A percentile compares a stretch with the other conserved stretches of the same genome.
These are phyloP conservation scores for Aspergillus costaricaensis DNA, from an alignment of 2,329 filamentous ascomycete species.

Conservation along the genomic window DNA sequence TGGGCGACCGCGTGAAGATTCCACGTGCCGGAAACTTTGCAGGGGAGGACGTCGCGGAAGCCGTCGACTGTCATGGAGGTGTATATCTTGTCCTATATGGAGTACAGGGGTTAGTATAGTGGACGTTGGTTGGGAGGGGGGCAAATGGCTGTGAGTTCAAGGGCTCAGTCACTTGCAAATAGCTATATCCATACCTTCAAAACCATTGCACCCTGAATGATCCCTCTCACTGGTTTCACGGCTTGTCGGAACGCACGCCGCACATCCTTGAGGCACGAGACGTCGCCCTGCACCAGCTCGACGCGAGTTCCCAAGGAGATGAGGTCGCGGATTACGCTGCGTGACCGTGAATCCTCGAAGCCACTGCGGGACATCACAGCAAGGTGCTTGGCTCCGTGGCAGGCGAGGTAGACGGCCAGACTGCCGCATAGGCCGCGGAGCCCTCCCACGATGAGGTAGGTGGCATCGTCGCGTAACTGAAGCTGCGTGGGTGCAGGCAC, in stretches of 20 bases:
- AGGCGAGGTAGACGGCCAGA: constrained; percentile 11
- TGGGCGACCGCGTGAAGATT: constrained; percentile 26
- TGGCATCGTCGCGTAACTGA: neutral
- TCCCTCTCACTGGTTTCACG: constrained; percentile 11
- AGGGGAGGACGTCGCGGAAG: constrained; percentile 30
- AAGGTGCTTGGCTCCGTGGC: constrained; percentile 9
- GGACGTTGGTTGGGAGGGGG: neutral
- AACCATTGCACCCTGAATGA: constrained; percentile 23
- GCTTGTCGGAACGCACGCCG: constrained; percentile 6
- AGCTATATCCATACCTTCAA: constrained; percentile 3
- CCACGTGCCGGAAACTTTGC: constrained; percentile 36
- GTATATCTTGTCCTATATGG: neutral
- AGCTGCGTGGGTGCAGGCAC: no score
- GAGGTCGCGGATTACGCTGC: constrained; percentile 1
- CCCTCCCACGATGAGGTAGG: constrained; percentile 17
- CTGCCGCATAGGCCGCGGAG: constrained; percentile 17
- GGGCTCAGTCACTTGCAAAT: no score
- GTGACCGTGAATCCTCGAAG: constrained; percentile 4
- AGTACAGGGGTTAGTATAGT: constrained; percentile 9
- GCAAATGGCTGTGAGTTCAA: no score
- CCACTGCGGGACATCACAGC: constrained; percentile 16
- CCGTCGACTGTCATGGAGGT: constrained; percentile 35
- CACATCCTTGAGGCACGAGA: constrained; percentile 13
- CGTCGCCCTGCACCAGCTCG: constrained; percentile 15
- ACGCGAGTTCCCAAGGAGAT: neutral